phyloP scores from a whole-genome alignment of 306 rosid species.

The Acacia acuminata region DNA sequence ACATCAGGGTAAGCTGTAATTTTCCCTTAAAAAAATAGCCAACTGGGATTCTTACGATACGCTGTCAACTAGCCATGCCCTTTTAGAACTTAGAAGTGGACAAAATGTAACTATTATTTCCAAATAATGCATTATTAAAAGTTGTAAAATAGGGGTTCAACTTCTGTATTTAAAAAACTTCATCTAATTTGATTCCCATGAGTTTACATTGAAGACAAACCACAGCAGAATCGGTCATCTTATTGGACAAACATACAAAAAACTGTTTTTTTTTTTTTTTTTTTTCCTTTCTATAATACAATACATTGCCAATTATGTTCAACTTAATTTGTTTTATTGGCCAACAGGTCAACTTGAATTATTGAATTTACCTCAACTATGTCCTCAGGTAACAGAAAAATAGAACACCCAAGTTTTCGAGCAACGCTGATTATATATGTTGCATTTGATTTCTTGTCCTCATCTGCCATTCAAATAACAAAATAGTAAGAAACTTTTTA shows the following conservation, averaged over 20 bases:
- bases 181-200: background rate
- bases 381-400: constrained; percentile 95
- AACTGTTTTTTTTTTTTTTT: no score
- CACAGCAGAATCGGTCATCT: background rate
- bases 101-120: constrained; percentile 3
- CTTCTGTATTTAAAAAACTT: background rate
- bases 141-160: background rate
- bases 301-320: constrained; percentile 10
- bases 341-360: background rate
- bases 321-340: background rate
- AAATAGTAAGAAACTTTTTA: constrained; percentile 21
- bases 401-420: constrained; percentile 96
- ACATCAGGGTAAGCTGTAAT: background rate
- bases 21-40: background rate
- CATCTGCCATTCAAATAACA: constrained; percentile 61
- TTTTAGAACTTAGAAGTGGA: background rate
- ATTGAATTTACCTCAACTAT: constrained; percentile 70
- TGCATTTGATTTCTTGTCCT: constrained; percentile 92
- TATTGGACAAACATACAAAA: background rate
- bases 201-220: background rate
- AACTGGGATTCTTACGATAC: background rate
- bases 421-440: constrained; percentile 99
- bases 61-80: background rate
- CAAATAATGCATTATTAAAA: background rate
- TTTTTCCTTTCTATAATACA: background rate